Conservation (phyloP, 1,284 basidiomycete genomes). For the Naganishia albida region DNA sequence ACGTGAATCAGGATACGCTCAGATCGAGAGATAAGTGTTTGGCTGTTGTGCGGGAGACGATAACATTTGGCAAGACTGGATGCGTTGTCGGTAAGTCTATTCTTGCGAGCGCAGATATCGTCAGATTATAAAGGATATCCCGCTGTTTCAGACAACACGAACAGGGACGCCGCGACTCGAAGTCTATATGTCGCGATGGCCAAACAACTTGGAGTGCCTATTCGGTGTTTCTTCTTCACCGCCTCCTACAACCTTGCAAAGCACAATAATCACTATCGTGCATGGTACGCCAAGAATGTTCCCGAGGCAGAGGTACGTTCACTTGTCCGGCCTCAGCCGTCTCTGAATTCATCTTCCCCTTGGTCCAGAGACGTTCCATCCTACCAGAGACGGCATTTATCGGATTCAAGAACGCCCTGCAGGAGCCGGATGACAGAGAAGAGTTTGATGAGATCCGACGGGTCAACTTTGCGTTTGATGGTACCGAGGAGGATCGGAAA, state of each 20-base stretch:
- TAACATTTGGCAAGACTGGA: conserved; percentile 63
- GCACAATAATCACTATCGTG: conserved; percentile 87
- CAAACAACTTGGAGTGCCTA: conserved; percentile 59
- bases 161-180: conserved; percentile 69
- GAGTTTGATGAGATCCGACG: conserved; percentile 73
- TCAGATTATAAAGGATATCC: neutral
- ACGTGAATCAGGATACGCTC: conserved; percentile 84
- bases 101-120: neutral
- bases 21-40: conserved; percentile 71
- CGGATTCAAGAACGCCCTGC: conserved; percentile 64
- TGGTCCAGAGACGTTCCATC: conserved; percentile 56
- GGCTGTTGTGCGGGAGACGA: conserved; percentile 62
- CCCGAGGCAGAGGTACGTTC: conserved; percentile 11
- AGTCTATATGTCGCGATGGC: conserved; percentile 69
- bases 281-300: conserved; percentile 41
- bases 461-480: conserved; percentile 78
- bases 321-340: neutral
- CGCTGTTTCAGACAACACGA: conserved; percentile 72
- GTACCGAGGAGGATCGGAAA: conserved; percentile 66
- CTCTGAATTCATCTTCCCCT: neutral
- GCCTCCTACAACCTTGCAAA: conserved; percentile 73
- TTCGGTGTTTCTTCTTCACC: conserved; percentile 74
- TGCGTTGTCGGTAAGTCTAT: conserved; percentile 68
- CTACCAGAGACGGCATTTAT: conserved; percentile 68
- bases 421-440: conserved; percentile 67